Percentiles rank a stretch among this genome's conserved stretches.
These are phyloP conservation scores for Murraya paniculata DNA, from an alignment of 345 rosid species.

Conservation along the genomic window DNA sequence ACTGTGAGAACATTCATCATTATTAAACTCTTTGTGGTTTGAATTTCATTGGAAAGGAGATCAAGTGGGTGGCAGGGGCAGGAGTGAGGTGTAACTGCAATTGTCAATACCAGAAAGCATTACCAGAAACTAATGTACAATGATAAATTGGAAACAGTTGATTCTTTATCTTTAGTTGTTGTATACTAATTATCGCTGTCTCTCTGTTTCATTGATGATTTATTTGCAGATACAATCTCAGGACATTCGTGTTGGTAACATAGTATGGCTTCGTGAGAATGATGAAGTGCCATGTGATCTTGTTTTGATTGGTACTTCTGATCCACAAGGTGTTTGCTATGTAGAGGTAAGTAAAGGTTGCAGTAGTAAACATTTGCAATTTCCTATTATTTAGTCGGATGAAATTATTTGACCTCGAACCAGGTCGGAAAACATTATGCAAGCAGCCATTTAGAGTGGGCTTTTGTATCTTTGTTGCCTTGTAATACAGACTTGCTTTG, in stretches of 20 bases:
- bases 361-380: background rate
- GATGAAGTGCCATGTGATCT: conserved; percentile 99
- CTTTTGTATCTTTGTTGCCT: background rate
- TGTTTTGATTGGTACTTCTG: conserved; percentile 91
- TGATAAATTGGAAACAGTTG: background rate
- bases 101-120: background rate
- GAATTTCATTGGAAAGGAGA: background rate
- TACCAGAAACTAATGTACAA: background rate
- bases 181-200: conserved; percentile 15
- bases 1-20: background rate
- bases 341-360: conserved; percentile 55
- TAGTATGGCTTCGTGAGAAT: conserved; percentile 99
- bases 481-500: background rate
- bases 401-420: conserved; percentile 1
- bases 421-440: background rate
- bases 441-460: background rate
- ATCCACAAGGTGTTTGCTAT: conserved; percentile 89
- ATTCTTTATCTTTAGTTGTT: background rate
- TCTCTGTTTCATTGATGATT: conserved; percentile 20
- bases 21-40: background rate
- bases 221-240: conserved; percentile 77
- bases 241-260: conserved; percentile 80
- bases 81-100: background rate
- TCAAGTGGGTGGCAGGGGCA: background rate
- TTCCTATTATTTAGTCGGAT: background rate